A percentile compares a stretch with the other conserved stretches of the same genome.
Conservation (phyloP, 2,329 filamentous ascomycete genomes). For the Incumbomyces lentus region DNA sequence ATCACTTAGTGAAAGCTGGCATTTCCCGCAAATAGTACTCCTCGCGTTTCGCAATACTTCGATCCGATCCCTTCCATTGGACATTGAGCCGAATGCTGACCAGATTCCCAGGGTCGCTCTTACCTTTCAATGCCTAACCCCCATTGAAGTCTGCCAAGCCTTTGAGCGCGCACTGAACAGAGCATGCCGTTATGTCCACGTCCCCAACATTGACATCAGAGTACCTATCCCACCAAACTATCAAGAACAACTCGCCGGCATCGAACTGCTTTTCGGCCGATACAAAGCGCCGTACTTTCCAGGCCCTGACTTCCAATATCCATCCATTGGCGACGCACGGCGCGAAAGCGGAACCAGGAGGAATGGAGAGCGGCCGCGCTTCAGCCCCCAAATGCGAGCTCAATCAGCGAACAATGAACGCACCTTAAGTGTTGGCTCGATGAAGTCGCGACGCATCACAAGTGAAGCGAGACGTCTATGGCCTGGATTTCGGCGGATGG, state of each 20-base stretch:
- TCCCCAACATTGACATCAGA: slow-evolving; percentile 65
- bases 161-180: slow-evolving; percentile 71
- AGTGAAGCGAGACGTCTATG: slow-evolving; percentile 70
- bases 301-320: slow-evolving; percentile 43
- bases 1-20: no score
- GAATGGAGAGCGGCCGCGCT: slow-evolving; percentile 10
- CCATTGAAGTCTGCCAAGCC: slow-evolving; percentile 66
- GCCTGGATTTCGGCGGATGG: slow-evolving; percentile 81
- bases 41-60: no score
- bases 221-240: slow-evolving; percentile 84
- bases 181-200: slow-evolving; percentile 66
- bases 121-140: slow-evolving; percentile 81
- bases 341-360: neutral
- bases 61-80: no score
- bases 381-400: neutral
- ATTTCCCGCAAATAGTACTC: no score
- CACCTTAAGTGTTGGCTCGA: slow-evolving; percentile 1
- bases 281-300: slow-evolving; percentile 54
- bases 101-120: slow-evolving; percentile 57
- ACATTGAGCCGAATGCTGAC: no score
- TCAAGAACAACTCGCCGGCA: slow-evolving; percentile 66
- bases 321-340: slow-evolving; percentile 11
- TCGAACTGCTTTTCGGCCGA: slow-evolving; percentile 50
- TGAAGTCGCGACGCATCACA: slow-evolving; percentile 46
- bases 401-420: slow-evolving; percentile 4